A percentile compares a stretch with the other conserved stretches of the same genome.
Conservation (phyloP, 1,284 basidiomycete genomes). For the Cryptococcus sp. region DNA sequence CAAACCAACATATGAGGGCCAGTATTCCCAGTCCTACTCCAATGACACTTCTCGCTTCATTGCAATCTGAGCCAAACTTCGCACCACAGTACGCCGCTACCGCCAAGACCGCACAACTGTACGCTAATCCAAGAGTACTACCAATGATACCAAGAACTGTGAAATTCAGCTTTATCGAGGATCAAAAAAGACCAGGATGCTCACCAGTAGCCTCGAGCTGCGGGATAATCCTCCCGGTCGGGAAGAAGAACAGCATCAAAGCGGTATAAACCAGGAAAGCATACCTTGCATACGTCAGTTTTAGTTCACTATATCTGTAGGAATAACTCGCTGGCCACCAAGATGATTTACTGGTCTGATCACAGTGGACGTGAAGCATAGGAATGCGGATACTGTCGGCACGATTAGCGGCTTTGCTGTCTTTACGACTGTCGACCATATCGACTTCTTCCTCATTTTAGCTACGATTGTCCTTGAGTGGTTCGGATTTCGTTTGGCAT, state of each 20-base stretch:
- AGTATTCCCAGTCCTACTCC: slow-evolving; percentile 37
- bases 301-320: neutral
- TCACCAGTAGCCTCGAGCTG: slow-evolving; percentile 41
- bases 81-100: slow-evolving; percentile 33
- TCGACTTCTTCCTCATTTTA: too few relatives aligned
- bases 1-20: slow-evolving; percentile 30
- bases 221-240: slow-evolving; percentile 35
- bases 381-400: slow-evolving; percentile 29
- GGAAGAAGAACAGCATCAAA: slow-evolving; percentile 46
- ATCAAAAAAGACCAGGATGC: neutral
- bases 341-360: slow-evolving; percentile 29
- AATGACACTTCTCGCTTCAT: slow-evolving; percentile 27
- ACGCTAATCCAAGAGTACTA: slow-evolving; percentile 33
- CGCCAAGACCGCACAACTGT: slow-evolving; percentile 34
- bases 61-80: slow-evolving; percentile 27
- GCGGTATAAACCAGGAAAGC: slow-evolving; percentile 44
- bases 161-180: neutral
- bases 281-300: slow-evolving; percentile 25
- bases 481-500: too few relatives aligned
- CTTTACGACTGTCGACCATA: too few relatives aligned
- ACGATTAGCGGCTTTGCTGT: slow-evolving; percentile 9
- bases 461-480: too few relatives aligned
- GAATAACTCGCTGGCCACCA: slow-evolving; percentile 31
- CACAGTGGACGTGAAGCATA: slow-evolving; percentile 37
- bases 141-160: slow-evolving; percentile 35